Evolutionary conservation across 768 basidiomycete genomes (phyloP).

Genomic region (Galerina marginata): DNA sequence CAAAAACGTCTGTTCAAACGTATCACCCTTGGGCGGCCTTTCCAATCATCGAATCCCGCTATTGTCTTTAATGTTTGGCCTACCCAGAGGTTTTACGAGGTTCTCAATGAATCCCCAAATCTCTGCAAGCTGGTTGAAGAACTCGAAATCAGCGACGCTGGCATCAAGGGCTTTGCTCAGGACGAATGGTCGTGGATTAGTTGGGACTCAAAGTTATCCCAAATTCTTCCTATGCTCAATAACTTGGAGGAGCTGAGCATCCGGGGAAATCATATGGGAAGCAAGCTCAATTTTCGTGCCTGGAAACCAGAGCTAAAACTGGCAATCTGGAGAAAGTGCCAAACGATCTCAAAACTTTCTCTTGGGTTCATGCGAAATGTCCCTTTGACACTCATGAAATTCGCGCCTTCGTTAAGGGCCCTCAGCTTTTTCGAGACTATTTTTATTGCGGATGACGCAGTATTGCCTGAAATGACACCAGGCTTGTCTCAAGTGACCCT

Average conservation of each 20-base stretch:
- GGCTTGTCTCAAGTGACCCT: too few relatives aligned
- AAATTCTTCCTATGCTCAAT: conserved; percentile 10
- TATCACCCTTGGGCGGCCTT: conserved; percentile 12
- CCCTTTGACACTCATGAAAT: background rate
- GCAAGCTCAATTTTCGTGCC: conserved; percentile 15
- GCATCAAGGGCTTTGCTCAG: conserved; percentile 6
- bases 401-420: background rate
- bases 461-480: too few relatives aligned
- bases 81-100: conserved; percentile 5
- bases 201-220: background rate
- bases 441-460: too few relatives aligned
- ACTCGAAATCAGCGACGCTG: conserved; percentile 15
- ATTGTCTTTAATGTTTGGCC: background rate
- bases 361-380: conserved; percentile 11
- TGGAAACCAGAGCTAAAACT: conserved; percentile 10
- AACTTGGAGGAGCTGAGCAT: conserved; percentile 4
- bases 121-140: conserved; percentile 12
- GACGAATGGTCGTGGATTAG: conserved; percentile 21
- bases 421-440: too few relatives aligned
- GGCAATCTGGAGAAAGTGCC: conserved; percentile 4
- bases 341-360: conserved; percentile 9
- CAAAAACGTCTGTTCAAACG: conserved; percentile 16
- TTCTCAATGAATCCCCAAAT: conserved; percentile 10
- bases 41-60: background rate
- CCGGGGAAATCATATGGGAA: background rate